Base-by-base conservation (phyloP, 345 rosid species). In the Eucalyptus cloeziana region DNA sequence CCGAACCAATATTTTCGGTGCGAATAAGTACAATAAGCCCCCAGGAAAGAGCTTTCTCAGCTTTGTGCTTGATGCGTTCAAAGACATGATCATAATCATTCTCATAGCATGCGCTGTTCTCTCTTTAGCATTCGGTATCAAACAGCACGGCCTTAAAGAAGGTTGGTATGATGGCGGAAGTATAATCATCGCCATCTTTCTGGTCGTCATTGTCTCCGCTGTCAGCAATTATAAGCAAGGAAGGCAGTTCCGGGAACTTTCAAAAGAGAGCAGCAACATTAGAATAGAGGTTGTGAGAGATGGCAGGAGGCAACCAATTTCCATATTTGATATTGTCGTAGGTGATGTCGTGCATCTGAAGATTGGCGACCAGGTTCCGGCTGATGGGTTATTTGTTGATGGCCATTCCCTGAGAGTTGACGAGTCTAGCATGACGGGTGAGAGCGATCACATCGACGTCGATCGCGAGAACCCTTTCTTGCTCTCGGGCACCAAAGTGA, bases 151-250 rank as follows among this genome's bases (percentile, higher is more conserved):
- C 19, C 16, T 89, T 6, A 92, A 92, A 87, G 96, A 94, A 83
- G 96, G 97, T 4, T 96, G 98, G 97, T 94, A 95, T 21, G 97
- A 95, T 44, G 97, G 97, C 15, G 97, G 95, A 49, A 94, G 96
- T 92, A 94, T 95, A 31, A 91, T 94, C 86, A 93, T 95, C 0
- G 95, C 97, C 2, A 93, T 95, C 14, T 93, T 96, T 54, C 91
- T 95, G 5, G 95, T 93, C 43, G 92, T 95, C 44, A 90, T 91
- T 2, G 93, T 95, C 86, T 94, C 97, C 5, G 94, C 97, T 3
- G 45, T 90, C 5, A 96, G 95, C 79, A 94, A 95, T 52, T 92
- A 89, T 86, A 92, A 94, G 45, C 94, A 95, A 86, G 92, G 88
- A 89, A 92, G 88, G 56, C 96, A 94, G 88, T 95, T 95, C 13